Conservation (phyloP, 2,329 filamentous ascomycete genomes). For the Neodidymelliopsis sp. region DNA sequence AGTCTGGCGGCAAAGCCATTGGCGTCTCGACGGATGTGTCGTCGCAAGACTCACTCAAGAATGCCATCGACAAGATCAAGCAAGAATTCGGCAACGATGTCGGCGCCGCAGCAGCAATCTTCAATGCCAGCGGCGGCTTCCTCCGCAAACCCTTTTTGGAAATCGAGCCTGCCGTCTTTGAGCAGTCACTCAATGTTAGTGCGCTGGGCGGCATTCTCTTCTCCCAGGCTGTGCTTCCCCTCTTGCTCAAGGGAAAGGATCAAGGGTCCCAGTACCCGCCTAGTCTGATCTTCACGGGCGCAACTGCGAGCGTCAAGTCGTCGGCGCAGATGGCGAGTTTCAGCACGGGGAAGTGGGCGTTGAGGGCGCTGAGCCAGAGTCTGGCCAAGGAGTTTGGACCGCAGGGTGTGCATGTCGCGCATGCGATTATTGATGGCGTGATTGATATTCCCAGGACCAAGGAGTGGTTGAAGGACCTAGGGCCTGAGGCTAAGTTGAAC, state of each 20-base stretch:
- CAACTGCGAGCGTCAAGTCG: conserved; percentile 79
- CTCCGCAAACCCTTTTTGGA: conserved; percentile 68
- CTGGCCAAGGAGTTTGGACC: conserved; percentile 86
- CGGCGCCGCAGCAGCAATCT: conserved; percentile 66
- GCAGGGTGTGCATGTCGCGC: conserved; percentile 81
- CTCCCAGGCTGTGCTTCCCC: conserved; percentile 73
- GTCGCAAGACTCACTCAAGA: conserved; percentile 61
- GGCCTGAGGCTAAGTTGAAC: conserved; percentile 72
- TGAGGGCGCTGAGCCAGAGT: conserved; percentile 75
- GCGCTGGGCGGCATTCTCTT: conserved; percentile 76
- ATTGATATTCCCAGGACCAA: conserved; percentile 81
- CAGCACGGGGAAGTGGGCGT: conserved; percentile 80
- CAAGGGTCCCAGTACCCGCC: conserved; percentile 68
- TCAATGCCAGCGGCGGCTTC: conserved; percentile 70
- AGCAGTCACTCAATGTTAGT: conserved; percentile 56
- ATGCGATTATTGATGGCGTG: conserved; percentile 82
- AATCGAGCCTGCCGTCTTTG: conserved; percentile 65
- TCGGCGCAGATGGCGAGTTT: conserved; percentile 75
- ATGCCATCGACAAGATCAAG: conserved; percentile 69
- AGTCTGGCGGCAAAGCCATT: conserved; percentile 71
- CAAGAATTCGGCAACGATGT: conserved; percentile 63
- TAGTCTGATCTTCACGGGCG: conserved; percentile 84
- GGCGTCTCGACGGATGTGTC: conserved; percentile 73
- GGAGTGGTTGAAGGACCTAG: conserved; percentile 62
- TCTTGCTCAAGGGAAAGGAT: conserved; percentile 69